Evolutionary conservation across 352 stramenopile genomes (phyloP).

Genomic region (Globisporangium takayamanum): DNA sequence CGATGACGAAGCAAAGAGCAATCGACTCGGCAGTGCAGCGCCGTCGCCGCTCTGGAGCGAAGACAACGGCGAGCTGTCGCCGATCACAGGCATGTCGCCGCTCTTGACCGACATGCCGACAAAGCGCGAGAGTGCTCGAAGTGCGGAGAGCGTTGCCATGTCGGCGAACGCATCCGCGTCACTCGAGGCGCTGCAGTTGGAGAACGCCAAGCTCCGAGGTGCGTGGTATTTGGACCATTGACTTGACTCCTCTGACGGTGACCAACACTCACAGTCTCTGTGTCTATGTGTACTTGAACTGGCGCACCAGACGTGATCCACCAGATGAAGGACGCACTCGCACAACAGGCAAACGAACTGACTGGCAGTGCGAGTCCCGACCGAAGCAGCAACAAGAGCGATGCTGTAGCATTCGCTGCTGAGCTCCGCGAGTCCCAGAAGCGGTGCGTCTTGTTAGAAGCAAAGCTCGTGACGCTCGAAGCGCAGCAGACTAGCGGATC

Average conservation of each 20-base stretch:
- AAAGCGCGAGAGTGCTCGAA: background rate
- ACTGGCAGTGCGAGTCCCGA: background rate
- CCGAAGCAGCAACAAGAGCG: background rate
- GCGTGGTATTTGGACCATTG: background rate
- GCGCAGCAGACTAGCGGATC: background rate
- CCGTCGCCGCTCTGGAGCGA: slow-evolving; percentile 63
- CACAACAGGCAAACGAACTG: slow-evolving; percentile 33
- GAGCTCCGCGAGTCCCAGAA: slow-evolving; percentile 32
- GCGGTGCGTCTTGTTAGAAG: slow-evolving; percentile 36
- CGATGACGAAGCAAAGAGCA: background rate
- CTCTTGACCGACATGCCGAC: slow-evolving; percentile 40
- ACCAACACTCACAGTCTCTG: background rate
- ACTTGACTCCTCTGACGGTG: background rate
- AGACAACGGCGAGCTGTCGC: slow-evolving; percentile 51
- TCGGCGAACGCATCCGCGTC: slow-evolving; percentile 3
- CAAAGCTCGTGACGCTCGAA: slow-evolving; percentile 25
- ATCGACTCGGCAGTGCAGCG: slow-evolving; percentile 11
- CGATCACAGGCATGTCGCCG: slow-evolving; percentile 38
- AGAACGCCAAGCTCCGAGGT: slow-evolving; percentile 58
- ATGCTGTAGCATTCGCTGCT: slow-evolving; percentile 6
- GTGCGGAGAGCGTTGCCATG: slow-evolving; percentile 4
- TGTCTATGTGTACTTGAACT: background rate
- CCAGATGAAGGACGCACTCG: slow-evolving; percentile 68
- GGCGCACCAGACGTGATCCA: slow-evolving; percentile 45
- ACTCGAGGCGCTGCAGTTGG: slow-evolving; percentile 26